Evolutionary conservation across 192 early-diverging fungal genomes (phyloP).

Genomic region (Mortierella claussenii): DNA sequence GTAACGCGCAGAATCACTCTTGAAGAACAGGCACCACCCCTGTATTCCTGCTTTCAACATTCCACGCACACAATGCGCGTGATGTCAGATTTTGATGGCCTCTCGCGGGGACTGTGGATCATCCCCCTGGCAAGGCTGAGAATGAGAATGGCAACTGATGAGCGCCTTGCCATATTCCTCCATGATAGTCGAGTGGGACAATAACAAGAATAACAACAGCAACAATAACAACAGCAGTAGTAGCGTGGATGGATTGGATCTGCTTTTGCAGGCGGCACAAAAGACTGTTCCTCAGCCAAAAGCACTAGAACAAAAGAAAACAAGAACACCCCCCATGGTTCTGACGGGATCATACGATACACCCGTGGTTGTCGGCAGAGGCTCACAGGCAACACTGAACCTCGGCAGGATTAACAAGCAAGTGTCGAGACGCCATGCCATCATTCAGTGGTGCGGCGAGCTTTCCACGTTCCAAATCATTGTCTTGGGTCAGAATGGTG

Average conservation of each 20-base stretch:
- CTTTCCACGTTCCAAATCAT: constrained; percentile 48
- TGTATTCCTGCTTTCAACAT: no score
- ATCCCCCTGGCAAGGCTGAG: background rate
- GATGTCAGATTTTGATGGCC: background rate
- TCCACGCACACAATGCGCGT: no score
- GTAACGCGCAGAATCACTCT: constrained; percentile 5
- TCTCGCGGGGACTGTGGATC: background rate
- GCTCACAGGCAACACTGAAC: constrained; percentile 58
- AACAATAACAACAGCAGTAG: constrained; percentile 6
- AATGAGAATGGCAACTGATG: background rate
- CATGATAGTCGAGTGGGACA: no score
- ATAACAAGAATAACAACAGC: background rate
- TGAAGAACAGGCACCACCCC: no score
- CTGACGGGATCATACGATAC: constrained; percentile 35
- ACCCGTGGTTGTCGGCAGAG: constrained; percentile 58
- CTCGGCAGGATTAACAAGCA: constrained; percentile 61
- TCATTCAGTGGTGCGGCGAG: constrained; percentile 46
- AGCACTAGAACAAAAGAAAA: constrained; percentile 10
- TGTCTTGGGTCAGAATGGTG: constrained; percentile 62
- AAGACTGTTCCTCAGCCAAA: constrained; percentile 14
- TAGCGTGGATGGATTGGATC: constrained; percentile 29
- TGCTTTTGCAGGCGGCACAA: constrained; percentile 33
- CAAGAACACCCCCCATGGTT: constrained; percentile 22
- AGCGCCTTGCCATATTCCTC: no score
- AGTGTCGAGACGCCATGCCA: constrained; percentile 61